These are phyloP conservation scores for Cubamyces lactineus DNA, from an alignment of 768 basidiomycete genomes.

Conservation along the genomic window DNA sequence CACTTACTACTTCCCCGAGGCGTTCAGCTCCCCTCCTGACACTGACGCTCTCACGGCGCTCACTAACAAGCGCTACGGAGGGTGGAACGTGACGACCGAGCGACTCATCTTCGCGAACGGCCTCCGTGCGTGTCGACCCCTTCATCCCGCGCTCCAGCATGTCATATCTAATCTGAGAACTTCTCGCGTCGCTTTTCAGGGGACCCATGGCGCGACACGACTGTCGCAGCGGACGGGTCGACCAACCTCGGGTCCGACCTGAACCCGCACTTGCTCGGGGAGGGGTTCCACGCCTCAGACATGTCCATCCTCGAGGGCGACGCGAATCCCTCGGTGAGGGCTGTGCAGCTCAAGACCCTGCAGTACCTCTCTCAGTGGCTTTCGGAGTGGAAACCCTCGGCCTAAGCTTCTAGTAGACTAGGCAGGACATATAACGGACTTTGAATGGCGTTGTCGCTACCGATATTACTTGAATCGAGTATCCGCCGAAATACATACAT, in stretches of 20 bases:
- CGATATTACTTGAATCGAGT: too few species aligned
- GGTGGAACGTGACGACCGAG: conserved; percentile 62
- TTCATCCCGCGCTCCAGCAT: not conserved
- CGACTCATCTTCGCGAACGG: conserved; percentile 74
- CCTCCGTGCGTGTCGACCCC: conserved; percentile 48
- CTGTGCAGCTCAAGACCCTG: conserved; percentile 58
- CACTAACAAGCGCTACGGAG: conserved; percentile 56
- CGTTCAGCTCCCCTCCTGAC: conserved; percentile 43
- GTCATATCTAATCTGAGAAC: not conserved
- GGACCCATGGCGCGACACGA: conserved; percentile 77
- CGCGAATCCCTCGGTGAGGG: conserved; percentile 52
- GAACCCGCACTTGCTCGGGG: conserved; percentile 57
- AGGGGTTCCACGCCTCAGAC: conserved; percentile 75
- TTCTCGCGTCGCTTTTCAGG: conserved; percentile 36
- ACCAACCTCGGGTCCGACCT: conserved; percentile 47
- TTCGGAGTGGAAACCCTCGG: conserved; percentile 33
- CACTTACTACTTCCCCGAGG: conserved; percentile 63
- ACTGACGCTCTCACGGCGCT: conserved; percentile 43
- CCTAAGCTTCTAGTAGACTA: too few species aligned
- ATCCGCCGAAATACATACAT: too few species aligned
- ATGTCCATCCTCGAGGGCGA: conserved; percentile 44
- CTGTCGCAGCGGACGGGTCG: conserved; percentile 60
- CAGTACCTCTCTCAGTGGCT: conserved; percentile 61
- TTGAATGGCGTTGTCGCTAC: too few species aligned
- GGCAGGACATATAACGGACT: too few species aligned